phyloP scores from a whole-genome alignment of 164 flowering plant genomes.

The Houttuynia cordata region DNA sequence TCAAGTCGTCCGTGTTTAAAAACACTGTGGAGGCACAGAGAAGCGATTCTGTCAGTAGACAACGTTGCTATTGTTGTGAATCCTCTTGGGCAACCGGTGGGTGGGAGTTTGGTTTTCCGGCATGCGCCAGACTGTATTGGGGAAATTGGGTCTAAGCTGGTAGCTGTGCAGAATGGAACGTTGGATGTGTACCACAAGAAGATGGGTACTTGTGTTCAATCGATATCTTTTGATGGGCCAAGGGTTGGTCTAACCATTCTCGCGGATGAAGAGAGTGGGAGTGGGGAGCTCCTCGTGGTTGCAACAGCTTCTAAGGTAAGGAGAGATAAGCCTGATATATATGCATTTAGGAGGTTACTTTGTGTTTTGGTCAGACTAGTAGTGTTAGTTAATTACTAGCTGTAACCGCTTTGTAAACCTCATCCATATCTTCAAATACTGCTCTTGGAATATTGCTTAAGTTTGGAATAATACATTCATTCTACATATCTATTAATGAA shows the following conservation, averaged over 20 bases:
- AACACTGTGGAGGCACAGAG: slow-evolving; percentile 38
- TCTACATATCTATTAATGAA: too few species aligned
- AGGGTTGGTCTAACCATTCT: slow-evolving; percentile 41
- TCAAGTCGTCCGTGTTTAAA: slow-evolving; percentile 45
- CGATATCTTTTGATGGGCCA: slow-evolving; percentile 32
- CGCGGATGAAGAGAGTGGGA: slow-evolving; percentile 41
- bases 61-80: slow-evolving; percentile 73
- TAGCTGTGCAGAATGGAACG: slow-evolving; percentile 44
- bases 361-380: too few species aligned
- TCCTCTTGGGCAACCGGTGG: slow-evolving; percentile 69
- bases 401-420: background rate
- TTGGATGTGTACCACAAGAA: slow-evolving; percentile 76
- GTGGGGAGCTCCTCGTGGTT: slow-evolving; percentile 44
- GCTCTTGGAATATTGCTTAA: too few species aligned
- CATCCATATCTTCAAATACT: too few species aligned
- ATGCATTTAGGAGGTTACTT: background rate
- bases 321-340: too few species aligned
- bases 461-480: too few species aligned
- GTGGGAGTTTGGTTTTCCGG: slow-evolving; percentile 82
- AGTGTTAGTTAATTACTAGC: too few species aligned
- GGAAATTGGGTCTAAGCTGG: slow-evolving; percentile 47
- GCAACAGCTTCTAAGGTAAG: slow-evolving; percentile 60
- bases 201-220: slow-evolving; percentile 49
- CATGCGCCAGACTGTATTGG: slow-evolving; percentile 48
- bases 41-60: slow-evolving; percentile 74